Conservation (phyloP, 1,284 basidiomycete genomes). For the Prillingera fragicola region DNA sequence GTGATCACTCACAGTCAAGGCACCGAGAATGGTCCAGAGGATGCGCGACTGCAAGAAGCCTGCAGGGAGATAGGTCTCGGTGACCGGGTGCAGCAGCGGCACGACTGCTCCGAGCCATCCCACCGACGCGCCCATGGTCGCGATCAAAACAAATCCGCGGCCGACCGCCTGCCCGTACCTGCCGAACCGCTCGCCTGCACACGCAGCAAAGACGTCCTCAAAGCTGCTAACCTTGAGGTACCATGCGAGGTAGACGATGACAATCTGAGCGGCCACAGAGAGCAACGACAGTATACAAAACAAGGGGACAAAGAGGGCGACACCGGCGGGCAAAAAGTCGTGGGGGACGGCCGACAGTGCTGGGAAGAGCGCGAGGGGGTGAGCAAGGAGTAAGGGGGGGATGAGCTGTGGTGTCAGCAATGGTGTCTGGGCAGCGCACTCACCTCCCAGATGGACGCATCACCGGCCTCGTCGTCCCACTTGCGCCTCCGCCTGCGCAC, state of each 20-base stretch:
- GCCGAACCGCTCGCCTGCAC: slow-evolving; percentile 34
- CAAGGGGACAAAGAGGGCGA: slow-evolving; percentile 45
- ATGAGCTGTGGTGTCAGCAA: slow-evolving; percentile 32
- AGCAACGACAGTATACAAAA: slow-evolving; percentile 37
- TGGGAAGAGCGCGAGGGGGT: slow-evolving; percentile 45
- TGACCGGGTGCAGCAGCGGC: slow-evolving; percentile 34
- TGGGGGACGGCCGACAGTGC: slow-evolving; percentile 40
- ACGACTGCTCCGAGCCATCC: slow-evolving; percentile 43
- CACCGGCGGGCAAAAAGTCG: slow-evolving; percentile 46
- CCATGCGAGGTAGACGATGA: slow-evolving; percentile 48
- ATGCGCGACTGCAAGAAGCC: slow-evolving; percentile 28
- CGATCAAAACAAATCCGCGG: slow-evolving; percentile 31
- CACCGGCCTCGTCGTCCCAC: slow-evolving; percentile 12
- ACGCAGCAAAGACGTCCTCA: slow-evolving; percentile 44
- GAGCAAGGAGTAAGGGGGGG: slow-evolving; percentile 42
- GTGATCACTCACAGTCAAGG: slow-evolving; percentile 25
- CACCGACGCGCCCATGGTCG: slow-evolving; percentile 34
- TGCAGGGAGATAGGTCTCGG: slow-evolving; percentile 28
- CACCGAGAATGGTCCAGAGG: slow-evolving; percentile 36
- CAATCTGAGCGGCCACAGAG: slow-evolving; percentile 45
- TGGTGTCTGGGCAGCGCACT: background rate
- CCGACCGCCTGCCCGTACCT: slow-evolving; percentile 37
- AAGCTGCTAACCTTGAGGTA: slow-evolving; percentile 47
- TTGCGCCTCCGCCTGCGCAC: slow-evolving; percentile 6
- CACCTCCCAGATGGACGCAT: slow-evolving; percentile 14